A percentile compares a stretch with the other conserved stretches of the same genome.
Conservation (phyloP, 1,284 basidiomycete species). For the Puccinia coronata region DNA sequence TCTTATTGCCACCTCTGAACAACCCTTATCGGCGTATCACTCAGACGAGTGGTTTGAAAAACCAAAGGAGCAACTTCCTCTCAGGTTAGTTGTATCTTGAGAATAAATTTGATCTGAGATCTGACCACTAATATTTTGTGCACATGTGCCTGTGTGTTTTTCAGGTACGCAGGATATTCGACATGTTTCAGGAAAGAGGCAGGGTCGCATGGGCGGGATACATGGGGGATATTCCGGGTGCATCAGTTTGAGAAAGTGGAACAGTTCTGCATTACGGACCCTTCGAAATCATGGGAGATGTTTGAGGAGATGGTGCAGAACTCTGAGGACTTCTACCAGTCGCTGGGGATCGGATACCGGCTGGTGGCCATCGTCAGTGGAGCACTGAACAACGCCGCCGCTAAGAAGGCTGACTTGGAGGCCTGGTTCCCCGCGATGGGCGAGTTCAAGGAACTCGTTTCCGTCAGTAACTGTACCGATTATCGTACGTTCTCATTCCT, state of each 20-base stretch:
- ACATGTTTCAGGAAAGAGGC: slow-evolving; percentile 99
- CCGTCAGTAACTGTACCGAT: slow-evolving; percentile 62
- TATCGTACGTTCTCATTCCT: slow-evolving; percentile 57
- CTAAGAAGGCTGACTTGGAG: slow-evolving; percentile 91
- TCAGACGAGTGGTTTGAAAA: slow-evolving; percentile 96
- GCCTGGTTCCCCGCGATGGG: slow-evolving; percentile 99
- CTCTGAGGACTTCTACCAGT: slow-evolving; percentile 94
- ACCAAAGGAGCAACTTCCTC: slow-evolving; percentile 84
- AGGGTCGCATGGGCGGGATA: slow-evolving; percentile 92
- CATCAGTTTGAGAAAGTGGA: slow-evolving; percentile 99
- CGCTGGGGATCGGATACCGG: slow-evolving; percentile 83
- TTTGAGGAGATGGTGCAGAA: slow-evolving; percentile 87
- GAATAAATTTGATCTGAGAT: background rate
- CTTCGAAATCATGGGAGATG: slow-evolving; percentile 86
- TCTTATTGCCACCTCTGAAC: slow-evolving; percentile 96
- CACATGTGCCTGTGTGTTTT: too few relatives aligned
- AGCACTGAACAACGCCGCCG: slow-evolving; percentile 91
- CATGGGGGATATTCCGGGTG: slow-evolving; percentile 99
- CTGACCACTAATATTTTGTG: background rate
- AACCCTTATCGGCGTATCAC: slow-evolving; percentile 94
- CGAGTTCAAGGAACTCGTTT: slow-evolving; percentile 79
- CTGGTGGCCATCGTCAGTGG: slow-evolving; percentile 95
- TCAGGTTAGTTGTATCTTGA: slow-evolving; percentile 61
- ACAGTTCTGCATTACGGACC: slow-evolving; percentile 92
- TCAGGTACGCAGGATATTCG: slow-evolving; percentile 66